Conservation (phyloP, 306 rosid species). For the Sicyos baderoa region DNA sequence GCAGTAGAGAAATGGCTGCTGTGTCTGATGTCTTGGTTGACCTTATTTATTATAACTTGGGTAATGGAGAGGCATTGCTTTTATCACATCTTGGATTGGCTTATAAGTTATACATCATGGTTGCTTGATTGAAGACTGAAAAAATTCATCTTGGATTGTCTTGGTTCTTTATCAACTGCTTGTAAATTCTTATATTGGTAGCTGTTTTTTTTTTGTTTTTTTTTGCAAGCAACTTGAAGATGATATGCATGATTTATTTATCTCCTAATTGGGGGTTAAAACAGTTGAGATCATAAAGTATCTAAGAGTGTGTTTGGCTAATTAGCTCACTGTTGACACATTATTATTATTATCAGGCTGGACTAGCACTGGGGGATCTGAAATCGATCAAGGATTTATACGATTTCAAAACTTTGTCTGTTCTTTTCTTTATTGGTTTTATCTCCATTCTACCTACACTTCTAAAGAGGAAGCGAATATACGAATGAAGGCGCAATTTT, state of each 20-base stretch:
- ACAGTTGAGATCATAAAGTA: background rate
- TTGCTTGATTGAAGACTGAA: background rate
- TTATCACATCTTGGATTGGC: slow-evolving; percentile 1
- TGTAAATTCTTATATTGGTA: background rate
- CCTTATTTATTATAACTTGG: background rate
- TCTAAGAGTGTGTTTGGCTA: background rate
- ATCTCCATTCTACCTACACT: slow-evolving; percentile 64
- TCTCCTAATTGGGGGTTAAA: background rate
- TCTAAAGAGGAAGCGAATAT: slow-evolving; percentile 86
- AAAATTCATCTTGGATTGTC: background rate
- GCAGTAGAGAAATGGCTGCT: slow-evolving; percentile 10
- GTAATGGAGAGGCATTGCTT: background rate
- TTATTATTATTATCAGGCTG: slow-evolving; percentile 52
- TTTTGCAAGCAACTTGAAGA: background rate
- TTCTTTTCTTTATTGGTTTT: slow-evolving; percentile 88
- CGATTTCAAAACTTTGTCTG: slow-evolving; percentile 76
- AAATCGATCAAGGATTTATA: slow-evolving; percentile 87
- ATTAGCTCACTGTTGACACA: slow-evolving; percentile 7
- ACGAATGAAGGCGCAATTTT: slow-evolving; percentile 46
- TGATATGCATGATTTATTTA: background rate
- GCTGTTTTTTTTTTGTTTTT: background rate
- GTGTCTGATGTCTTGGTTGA: slow-evolving; percentile 8
- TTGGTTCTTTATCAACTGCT: background rate
- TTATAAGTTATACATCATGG: background rate
- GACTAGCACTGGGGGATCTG: slow-evolving; percentile 96